phyloP scores from a whole-genome alignment of 441 rosid species.

The Kokia cookei region DNA sequence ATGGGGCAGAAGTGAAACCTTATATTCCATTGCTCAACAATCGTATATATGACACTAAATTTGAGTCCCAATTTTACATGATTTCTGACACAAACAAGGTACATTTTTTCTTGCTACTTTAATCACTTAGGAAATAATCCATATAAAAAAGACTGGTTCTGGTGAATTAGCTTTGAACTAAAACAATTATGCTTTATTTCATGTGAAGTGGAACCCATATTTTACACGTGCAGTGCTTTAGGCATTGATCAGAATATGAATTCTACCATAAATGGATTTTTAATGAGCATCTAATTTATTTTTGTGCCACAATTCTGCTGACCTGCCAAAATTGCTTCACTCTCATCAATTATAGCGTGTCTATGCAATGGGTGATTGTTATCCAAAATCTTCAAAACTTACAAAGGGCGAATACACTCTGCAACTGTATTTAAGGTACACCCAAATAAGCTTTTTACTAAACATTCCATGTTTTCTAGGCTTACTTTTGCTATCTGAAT shows the following conservation, averaged over 20 bases:
- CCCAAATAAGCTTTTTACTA: not conserved
- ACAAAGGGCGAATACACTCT: conserved; percentile 91
- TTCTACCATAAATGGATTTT: not conserved
- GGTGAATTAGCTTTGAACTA: not conserved
- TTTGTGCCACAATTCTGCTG: conserved; percentile 9
- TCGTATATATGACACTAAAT: conserved; percentile 95
- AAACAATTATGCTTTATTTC: not conserved
- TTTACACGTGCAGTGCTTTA: not conserved
- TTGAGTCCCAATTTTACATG: conserved; percentile 95
- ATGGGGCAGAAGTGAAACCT: conserved; percentile 86
- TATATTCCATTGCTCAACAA: conserved; percentile 84
- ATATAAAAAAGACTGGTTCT: not conserved
- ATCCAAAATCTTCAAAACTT: conserved; percentile 77
- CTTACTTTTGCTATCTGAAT: conserved; percentile 4
- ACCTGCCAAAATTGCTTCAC: conserved; percentile 6
- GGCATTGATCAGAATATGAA: not conserved
- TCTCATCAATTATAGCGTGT: conserved; percentile 53
- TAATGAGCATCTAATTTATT: not conserved
- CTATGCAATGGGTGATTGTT: conserved; percentile 80
- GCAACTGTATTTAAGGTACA: conserved; percentile 76
- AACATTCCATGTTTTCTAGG: not conserved
- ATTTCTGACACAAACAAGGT: conserved; percentile 96
- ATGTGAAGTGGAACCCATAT: not conserved
- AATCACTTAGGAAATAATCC: not conserved
- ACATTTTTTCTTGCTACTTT: conserved; percentile 2